Conservation (phyloP, 2,329 filamentous ascomycete species). For the Trichoderma koningii region DNA sequence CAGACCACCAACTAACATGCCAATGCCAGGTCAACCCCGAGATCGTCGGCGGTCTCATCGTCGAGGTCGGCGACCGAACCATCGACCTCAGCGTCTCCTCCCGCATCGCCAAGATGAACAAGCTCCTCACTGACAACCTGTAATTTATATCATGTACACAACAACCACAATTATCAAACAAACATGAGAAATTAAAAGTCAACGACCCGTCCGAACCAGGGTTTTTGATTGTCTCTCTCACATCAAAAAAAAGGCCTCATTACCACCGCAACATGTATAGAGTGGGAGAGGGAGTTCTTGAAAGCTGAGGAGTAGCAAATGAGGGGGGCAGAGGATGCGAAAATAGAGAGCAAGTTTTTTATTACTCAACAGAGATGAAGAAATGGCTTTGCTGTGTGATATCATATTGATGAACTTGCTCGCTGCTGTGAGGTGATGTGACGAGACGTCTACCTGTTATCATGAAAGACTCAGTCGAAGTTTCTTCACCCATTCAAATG, state of each 20-base stretch:
- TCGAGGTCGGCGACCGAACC: conserved; percentile 96
- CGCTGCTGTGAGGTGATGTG: background rate
- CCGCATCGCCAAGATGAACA: conserved; percentile 98
- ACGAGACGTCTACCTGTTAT: background rate
- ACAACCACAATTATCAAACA: background rate
- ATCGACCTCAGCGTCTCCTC: conserved; percentile 95
- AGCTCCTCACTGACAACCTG: conserved; percentile 93
- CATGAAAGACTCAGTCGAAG: background rate
- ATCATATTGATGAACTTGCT: background rate
- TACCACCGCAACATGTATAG: conserved; percentile 16
- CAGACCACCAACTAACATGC: background rate
- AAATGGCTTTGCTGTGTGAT: conserved; percentile 13
- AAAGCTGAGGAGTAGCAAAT: conserved; percentile 20
- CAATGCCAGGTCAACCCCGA: conserved; percentile 79
- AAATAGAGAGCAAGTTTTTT: conserved; percentile 30
- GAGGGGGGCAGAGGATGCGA: conserved; percentile 18
- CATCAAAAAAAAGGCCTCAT: background rate
- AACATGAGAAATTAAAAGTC: background rate
- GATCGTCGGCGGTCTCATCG: conserved; percentile 88
- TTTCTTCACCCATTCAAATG: too few relatives aligned
- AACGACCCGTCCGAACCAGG: too few relatives aligned
- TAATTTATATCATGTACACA: conserved; percentile 50
- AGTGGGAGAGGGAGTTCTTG: background rate
- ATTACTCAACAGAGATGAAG: conserved; percentile 7
- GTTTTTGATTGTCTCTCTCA: background rate